phyloP scores from a whole-genome alignment of 768 basidiomycete species.

The Dentipellis sp. region DNA sequence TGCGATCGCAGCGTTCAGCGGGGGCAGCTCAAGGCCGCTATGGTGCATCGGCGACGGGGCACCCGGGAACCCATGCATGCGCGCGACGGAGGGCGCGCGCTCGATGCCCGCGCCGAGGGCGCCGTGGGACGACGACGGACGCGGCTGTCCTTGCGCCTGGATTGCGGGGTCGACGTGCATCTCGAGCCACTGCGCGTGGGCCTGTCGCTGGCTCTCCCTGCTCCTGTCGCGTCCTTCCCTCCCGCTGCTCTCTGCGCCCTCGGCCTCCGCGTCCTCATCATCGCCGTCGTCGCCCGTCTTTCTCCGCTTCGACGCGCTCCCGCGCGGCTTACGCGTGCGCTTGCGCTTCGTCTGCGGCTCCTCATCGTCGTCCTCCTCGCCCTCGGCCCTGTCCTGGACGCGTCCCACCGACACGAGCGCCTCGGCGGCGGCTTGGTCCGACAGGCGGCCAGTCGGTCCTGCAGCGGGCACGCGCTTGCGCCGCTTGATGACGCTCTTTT shows the following conservation, averaged over 20 bases:
- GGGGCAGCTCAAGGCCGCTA: conserved; percentile 56
- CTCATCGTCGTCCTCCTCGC: conserved; percentile 33
- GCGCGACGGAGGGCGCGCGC: conserved; percentile 9
- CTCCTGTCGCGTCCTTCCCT: conserved; percentile 1
- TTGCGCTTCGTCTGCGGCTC: conserved; percentile 24
- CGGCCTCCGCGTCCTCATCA: conserved; percentile 11
- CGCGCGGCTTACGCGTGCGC: conserved; percentile 41
- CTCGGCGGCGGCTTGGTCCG: conserved; percentile 85
- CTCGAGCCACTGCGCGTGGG: not conserved
- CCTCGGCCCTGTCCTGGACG: conserved; percentile 28
- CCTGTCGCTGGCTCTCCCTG: not conserved
- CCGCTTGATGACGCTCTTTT: conserved; percentile 97
- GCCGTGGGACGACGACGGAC: conserved; percentile 16
- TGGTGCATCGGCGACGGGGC: conserved; percentile 11
- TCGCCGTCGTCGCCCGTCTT: conserved; percentile 18
- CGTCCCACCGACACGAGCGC: conserved; percentile 80
- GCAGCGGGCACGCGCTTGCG: conserved; percentile 95
- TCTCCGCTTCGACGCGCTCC: conserved; percentile 13
- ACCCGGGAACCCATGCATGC: not conserved
- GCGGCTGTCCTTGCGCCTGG: conserved; percentile 4
- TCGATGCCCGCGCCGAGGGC: conserved; percentile 24
- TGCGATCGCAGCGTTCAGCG: conserved; percentile 29
- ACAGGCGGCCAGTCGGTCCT: conserved; percentile 40
- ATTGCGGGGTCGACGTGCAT: not conserved
- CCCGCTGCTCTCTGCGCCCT: conserved; percentile 12